A percentile compares a stretch with the other conserved stretches of the same genome.
Conservation (phyloP, 805 yeast species). For the Saturnispora mendoncae region DNA sequence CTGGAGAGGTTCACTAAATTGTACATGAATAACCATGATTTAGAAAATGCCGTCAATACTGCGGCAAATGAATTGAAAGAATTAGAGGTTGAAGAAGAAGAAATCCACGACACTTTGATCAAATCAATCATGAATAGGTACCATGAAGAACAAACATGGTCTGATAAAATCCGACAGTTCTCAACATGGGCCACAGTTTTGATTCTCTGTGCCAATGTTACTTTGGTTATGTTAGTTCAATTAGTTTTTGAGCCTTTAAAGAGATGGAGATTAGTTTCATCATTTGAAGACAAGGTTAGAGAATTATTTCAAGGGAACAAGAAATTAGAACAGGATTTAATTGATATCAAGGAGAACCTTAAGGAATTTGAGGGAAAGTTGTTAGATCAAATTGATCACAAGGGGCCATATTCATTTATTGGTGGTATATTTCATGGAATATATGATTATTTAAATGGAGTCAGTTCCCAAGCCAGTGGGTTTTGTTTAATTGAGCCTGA, state of each 20-base stretch:
- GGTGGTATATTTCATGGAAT: not conserved
- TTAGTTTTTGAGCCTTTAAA: slow-evolving; percentile 93
- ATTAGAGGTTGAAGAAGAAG: slow-evolving; percentile 58
- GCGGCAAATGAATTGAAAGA: slow-evolving; percentile 40
- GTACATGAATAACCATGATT: slow-evolving; percentile 71
- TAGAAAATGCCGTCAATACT: slow-evolving; percentile 50
- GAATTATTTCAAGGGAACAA: slow-evolving; percentile 35
- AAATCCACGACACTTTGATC: slow-evolving; percentile 57
- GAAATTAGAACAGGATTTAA: slow-evolving; percentile 15
- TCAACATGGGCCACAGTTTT: slow-evolving; percentile 96
- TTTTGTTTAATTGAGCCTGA: not conserved
- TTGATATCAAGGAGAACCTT: slow-evolving; percentile 16
- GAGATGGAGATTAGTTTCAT: slow-evolving; percentile 64
- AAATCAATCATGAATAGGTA: slow-evolving; percentile 78
- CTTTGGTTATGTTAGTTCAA: slow-evolving; percentile 74
- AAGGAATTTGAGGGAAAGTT: slow-evolving; percentile 8
- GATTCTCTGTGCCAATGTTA: slow-evolving; percentile 77
- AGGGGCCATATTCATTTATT: not conserved
- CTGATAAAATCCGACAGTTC: slow-evolving; percentile 87
- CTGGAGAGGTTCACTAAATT: slow-evolving; percentile 75
- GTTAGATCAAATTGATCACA: slow-evolving; percentile 2
- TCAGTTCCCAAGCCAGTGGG: too few relatives aligned
- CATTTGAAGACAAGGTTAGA: slow-evolving; percentile 76
- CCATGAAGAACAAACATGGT: slow-evolving; percentile 97
- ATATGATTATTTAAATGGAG: too few relatives aligned